A percentile compares a stretch with the other conserved stretches of the same genome.
Conservation (phyloP, 345 rosid genomes). For the Bruguiera gymnorhiza region DNA sequence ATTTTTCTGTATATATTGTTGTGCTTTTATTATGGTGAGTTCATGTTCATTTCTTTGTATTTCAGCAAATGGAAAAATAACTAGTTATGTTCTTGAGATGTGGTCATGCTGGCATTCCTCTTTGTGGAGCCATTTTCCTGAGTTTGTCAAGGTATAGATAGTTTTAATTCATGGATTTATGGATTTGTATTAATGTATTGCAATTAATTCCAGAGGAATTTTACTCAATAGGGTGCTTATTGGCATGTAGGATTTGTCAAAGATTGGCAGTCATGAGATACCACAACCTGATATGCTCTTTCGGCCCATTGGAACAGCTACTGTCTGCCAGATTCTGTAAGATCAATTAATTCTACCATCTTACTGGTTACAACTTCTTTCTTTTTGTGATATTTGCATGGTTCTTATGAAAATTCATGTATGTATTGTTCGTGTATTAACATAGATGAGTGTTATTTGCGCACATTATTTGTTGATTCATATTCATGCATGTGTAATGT, state of each 20-base stretch:
- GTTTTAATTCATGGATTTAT: neutral
- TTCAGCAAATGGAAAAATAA: conserved; percentile 58
- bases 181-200: neutral
- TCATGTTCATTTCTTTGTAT: conserved; percentile 15
- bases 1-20: neutral
- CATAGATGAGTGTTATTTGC: too few relatives aligned
- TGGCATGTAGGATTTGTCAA: conserved; percentile 48
- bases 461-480: too few relatives aligned
- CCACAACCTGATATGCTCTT: conserved; percentile 52
- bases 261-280: conserved; percentile 28
- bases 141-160: conserved; percentile 44
- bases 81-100: conserved; percentile 75
- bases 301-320: conserved; percentile 56
- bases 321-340: conserved; percentile 57
- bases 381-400: neutral
- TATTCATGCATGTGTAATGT: too few relatives aligned
- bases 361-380: neutral
- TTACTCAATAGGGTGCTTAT: conserved; percentile 25
- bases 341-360: conserved; percentile 19
- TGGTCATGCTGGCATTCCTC: conserved; percentile 90
- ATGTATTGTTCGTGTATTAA: too few relatives aligned
- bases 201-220: conserved; percentile 11
- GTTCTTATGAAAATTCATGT: too few relatives aligned
- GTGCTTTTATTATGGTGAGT: conserved; percentile 9
- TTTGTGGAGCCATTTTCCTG: conserved; percentile 58